Conservation (phyloP, 2,329 filamentous ascomycete species). For the Periconia sp. region DNA sequence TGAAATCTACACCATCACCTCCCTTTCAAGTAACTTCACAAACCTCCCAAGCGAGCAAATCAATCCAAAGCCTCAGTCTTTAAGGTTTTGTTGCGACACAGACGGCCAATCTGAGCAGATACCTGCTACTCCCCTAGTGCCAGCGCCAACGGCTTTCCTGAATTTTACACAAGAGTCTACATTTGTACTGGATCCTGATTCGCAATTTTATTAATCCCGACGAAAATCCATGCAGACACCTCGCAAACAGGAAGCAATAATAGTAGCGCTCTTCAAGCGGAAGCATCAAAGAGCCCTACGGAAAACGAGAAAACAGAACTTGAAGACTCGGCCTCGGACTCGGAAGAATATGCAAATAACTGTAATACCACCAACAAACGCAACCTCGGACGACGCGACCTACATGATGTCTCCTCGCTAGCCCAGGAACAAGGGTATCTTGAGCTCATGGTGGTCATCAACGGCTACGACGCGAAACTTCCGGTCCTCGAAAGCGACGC, state of each 20-base stretch:
- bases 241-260: neutral
- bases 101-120: neutral
- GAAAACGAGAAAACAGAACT: neutral
- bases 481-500: conserved; percentile 4
- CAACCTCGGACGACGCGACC: neutral
- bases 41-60: neutral
- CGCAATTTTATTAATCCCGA: neutral
- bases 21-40: neutral
- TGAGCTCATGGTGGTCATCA: conserved; percentile 2
- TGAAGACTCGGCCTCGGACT: too few relatives aligned
- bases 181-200: neutral
- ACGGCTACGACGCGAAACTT: conserved; percentile 7
- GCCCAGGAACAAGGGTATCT: conserved; percentile 1
- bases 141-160: neutral
- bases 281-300: neutral
- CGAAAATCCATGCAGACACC: neutral
- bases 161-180: neutral
- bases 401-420: neutral
- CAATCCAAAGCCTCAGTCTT: neutral
- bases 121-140: neutral
- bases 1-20: neutral
- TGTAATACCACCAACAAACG: neutral
- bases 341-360: neutral
- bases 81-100: neutral
- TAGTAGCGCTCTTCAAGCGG: neutral